A percentile compares a stretch with the other conserved stretches of the same genome.
These are phyloP conservation scores for Clarireedia sp. DNA, from an alignment of 2,329 filamentous ascomycete species.

Conservation along the genomic window DNA sequence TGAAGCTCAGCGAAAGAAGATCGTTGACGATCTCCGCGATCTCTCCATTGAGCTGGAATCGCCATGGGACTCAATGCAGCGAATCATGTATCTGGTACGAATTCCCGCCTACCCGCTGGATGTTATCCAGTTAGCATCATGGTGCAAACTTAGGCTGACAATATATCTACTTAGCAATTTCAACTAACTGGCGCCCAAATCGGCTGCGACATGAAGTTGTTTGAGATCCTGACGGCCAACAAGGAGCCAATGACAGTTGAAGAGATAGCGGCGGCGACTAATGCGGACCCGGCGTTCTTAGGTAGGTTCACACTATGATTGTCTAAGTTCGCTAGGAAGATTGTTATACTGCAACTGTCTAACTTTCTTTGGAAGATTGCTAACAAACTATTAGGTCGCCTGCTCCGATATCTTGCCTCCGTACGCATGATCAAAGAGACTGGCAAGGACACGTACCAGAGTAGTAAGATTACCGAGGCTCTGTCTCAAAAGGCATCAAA, in stretches of 20 bases:
- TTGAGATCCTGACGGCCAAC: neutral
- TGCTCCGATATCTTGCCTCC: constrained; percentile 6
- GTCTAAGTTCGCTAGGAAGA: neutral
- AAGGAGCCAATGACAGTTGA: constrained; percentile 1
- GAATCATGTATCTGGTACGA: constrained; percentile 5
- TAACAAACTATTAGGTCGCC: neutral
- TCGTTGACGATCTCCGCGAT: constrained; percentile 3
- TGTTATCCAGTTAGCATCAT: neutral
- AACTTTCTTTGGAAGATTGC: neutral
- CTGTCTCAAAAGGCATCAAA: neutral
- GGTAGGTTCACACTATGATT: neutral
- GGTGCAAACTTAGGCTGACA: neutral
- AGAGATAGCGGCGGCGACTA: neutral
- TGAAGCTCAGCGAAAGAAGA: constrained; percentile 4
- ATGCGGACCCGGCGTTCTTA: constrained; percentile 1
- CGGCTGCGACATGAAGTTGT: constrained; percentile 2
- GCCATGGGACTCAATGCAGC: constrained; percentile 7
- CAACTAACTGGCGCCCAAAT: constrained; percentile 4
- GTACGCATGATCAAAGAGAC: constrained; percentile 3
- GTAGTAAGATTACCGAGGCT: neutral
- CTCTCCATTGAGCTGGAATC: constrained; percentile 8
- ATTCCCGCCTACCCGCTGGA: neutral
- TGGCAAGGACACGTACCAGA: constrained; percentile 1
- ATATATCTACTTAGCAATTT: constrained; percentile 2
- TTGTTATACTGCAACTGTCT: neutral